Evolutionary conservation across 2,329 filamentous ascomycete species (phyloP), one percentile per base, ranked within the genome.

Genomic region (Hymenoscyphus linearis): DNA sequence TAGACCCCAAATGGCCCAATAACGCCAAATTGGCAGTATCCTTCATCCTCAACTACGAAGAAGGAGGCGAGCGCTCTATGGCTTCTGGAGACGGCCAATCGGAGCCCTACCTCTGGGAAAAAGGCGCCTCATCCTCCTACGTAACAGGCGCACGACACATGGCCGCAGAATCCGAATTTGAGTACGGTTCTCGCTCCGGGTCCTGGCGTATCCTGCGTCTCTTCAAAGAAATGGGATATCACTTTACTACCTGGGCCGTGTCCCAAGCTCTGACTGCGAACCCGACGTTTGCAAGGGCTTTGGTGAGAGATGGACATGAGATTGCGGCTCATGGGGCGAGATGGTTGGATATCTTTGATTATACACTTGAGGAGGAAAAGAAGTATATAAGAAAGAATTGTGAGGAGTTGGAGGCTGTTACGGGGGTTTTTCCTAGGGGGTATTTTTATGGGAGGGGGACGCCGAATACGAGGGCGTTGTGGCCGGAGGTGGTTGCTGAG

Each of bases 401-500:
- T 37, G 50, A 69, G 50, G 67, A 69, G 4, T 63, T 76, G 50
- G 68, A 75, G 62, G 66, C 70, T 26, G 68, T 67, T 2, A 72
- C 71, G 6, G 70, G 74, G 4, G 66, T 70, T 36, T 70, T 71
- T 61, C 73, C 73, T 0, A 68, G 68, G 2, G 73, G 73, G 0
- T 71, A 70, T 16, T 75, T 74, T 57, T 74, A 71, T 60, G 73
- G 73, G 1, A 62, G 73, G 1, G 71, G 68, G 10, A 74, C 72
- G 7, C 71, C 71, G 9, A 78, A 80, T 58, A 78, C 76, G 14
- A 70, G 74, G 13, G 76, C 74, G 2, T 70, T 81, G 47, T 74
- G 82, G 2, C 76, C 76, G 27, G 74, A 77, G 64, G 76, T 79
- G 2, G 81, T 78, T 68, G 75, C 79, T 62, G 80, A 83, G 69